phyloP scores from a whole-genome alignment of 805 yeast species.

The Monosporozyma servazzii region DNA sequence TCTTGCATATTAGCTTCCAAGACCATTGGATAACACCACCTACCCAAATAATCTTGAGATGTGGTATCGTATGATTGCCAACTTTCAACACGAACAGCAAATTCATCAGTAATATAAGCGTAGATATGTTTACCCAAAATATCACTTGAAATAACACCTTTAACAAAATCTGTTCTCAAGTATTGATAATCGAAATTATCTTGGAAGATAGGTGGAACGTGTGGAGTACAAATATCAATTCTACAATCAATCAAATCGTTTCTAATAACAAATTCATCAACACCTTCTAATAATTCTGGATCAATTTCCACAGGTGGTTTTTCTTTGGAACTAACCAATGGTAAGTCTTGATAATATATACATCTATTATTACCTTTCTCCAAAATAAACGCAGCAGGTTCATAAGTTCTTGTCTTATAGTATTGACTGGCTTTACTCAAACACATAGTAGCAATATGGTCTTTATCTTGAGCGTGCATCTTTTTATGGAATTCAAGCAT shows the following conservation, averaged over 20 bases:
- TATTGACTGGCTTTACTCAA: conserved; percentile 73
- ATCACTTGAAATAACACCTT: conserved; percentile 85
- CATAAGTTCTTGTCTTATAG: conserved; percentile 78
- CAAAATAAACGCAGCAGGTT: conserved; percentile 77
- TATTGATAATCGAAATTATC: conserved; percentile 93
- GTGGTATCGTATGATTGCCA: conserved; percentile 90
- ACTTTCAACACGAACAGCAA: conserved; percentile 92
- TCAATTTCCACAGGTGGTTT: conserved; percentile 55
- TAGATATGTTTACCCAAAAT: conserved; percentile 83
- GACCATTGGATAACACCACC: conserved; percentile 88
- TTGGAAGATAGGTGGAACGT: conserved; percentile 89
- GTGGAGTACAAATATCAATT: conserved; percentile 90
- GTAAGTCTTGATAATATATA: conserved; percentile 73
- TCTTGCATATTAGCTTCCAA: conserved; percentile 74
- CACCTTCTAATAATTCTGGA: conserved; percentile 68
- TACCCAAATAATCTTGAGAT: conserved; percentile 77
- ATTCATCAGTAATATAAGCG: conserved; percentile 73
- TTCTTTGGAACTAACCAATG: conserved; percentile 40
- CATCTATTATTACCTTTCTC: conserved; percentile 70
- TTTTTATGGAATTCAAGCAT: conserved; percentile 66
- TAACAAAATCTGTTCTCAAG: conserved; percentile 77
- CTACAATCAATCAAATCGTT: conserved; percentile 95
- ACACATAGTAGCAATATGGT: conserved; percentile 92
- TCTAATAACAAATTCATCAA: conserved; percentile 69
- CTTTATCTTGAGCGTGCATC: conserved; percentile 67